phyloP scores from a whole-genome alignment of 2,329 filamentous ascomycete species.

The Colletotrichum caudatum region DNA sequence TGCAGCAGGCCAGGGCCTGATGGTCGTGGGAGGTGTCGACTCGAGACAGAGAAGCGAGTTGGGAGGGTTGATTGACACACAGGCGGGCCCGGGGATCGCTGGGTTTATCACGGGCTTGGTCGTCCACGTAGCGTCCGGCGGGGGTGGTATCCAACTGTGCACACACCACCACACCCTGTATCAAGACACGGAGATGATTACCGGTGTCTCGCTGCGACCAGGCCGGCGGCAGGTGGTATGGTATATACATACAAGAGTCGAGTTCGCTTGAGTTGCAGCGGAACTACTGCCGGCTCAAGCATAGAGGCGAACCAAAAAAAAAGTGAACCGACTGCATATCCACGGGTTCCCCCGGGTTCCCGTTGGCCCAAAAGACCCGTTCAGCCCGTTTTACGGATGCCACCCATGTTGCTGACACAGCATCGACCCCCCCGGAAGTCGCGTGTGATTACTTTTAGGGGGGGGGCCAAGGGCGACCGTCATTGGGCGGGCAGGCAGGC shows the following conservation, averaged over 20 bases:
- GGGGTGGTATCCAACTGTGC: constrained; percentile 13
- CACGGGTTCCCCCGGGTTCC: constrained; percentile 4
- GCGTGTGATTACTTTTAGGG: neutral
- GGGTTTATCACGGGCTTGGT: constrained; percentile 25
- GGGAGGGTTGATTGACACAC: neutral
- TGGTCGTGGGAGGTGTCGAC: constrained; percentile 6
- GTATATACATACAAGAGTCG: constrained; percentile 1
- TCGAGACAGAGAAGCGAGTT: neutral
- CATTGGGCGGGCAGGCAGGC: constrained; percentile 9
- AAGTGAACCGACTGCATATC: neutral
- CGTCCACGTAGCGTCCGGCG: constrained; percentile 13
- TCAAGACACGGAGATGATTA: constrained; percentile 1
- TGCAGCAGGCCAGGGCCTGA: constrained; percentile 8
- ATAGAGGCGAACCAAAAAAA: neutral
- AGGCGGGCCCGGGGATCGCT: constrained; percentile 4
- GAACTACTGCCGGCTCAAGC: constrained; percentile 21
- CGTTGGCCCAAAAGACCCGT: constrained; percentile 16
- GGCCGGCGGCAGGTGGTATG: constrained; percentile 6
- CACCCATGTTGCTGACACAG: constrained; percentile 21
- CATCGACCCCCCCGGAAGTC: constrained; percentile 5
- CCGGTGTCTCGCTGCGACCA: constrained; percentile 4
- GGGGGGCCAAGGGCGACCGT: neutral
- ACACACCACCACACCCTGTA: constrained; percentile 1
- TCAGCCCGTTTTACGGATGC: neutral
- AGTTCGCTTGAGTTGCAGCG: constrained; percentile 13